Evolutionary conservation across 371 early-diverging fungal species (phyloP).

Genomic region (Umbelopsis sp.): DNA sequence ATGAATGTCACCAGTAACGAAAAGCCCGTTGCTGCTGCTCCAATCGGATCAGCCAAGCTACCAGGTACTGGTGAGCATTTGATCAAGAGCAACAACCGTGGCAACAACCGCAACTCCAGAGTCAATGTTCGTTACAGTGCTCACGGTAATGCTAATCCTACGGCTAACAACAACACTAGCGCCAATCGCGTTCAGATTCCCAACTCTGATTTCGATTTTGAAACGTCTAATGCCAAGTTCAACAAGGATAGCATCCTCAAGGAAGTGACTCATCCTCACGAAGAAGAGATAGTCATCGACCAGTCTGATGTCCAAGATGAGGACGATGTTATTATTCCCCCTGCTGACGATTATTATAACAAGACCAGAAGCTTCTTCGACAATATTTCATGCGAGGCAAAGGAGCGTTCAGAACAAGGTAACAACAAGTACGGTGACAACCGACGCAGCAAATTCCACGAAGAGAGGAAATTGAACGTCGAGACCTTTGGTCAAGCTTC

Average conservation of each 20-base stretch:
- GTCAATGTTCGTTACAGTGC: slow-evolving; percentile 32
- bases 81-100: slow-evolving; percentile 32
- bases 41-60: slow-evolving; percentile 3
- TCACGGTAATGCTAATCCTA: slow-evolving; percentile 34
- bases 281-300: slow-evolving; percentile 25
- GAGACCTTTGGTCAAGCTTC: slow-evolving; percentile 95
- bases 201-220: slow-evolving; percentile 93
- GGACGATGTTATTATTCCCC: slow-evolving; percentile 55
- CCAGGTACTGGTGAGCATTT: slow-evolving; percentile 19
- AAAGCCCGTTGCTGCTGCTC: slow-evolving; percentile 19
- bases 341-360: slow-evolving; percentile 64
- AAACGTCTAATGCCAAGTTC: slow-evolving; percentile 91
- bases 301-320: slow-evolving; percentile 36
- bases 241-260: slow-evolving; percentile 80
- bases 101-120: slow-evolving; percentile 31
- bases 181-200: slow-evolving; percentile 67
- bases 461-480: slow-evolving; percentile 88
- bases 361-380: slow-evolving; percentile 89
- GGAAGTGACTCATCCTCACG: slow-evolving; percentile 52
- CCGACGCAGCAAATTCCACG: slow-evolving; percentile 77
- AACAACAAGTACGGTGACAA: slow-evolving; percentile 39
- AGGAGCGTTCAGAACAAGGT: slow-evolving; percentile 73
- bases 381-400: slow-evolving; percentile 95
- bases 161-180: slow-evolving; percentile 2
- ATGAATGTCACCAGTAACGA: slow-evolving; percentile 22